Percentiles rank a stretch among this genome's conserved stretches.
phyloP scores from a whole-genome alignment of 805 yeast genomes.

The Tetrapisispora phaffii region DNA sequence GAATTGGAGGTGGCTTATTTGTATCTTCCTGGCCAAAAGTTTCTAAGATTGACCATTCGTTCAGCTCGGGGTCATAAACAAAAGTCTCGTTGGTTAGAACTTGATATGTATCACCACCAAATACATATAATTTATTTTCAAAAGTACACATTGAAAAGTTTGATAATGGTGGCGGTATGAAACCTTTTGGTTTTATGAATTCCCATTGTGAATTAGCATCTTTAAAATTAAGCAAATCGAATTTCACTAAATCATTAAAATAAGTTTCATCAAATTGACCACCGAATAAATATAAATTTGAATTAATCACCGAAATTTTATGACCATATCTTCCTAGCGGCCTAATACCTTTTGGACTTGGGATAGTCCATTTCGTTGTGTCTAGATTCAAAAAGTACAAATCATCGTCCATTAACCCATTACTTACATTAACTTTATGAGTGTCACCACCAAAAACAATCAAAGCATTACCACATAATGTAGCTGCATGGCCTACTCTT shows the following conservation, averaged over 20 bases:
- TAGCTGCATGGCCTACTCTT: constrained; percentile 90
- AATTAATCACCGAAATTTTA: constrained; percentile 66
- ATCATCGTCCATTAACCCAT: constrained; percentile 78
- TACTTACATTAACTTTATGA: constrained; percentile 54
- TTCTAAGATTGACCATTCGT: constrained; percentile 60
- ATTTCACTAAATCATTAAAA: constrained; percentile 75
- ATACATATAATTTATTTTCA: constrained; percentile 70
- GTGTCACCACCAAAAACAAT: constrained; percentile 97
- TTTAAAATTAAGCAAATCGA: constrained; percentile 79
- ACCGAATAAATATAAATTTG: constrained; percentile 77
- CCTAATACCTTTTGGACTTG: constrained; percentile 60
- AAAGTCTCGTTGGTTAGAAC: constrained; percentile 67
- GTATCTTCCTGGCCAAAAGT: constrained; percentile 33
- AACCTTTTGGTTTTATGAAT: constrained; percentile 43
- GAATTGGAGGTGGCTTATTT: constrained; percentile 65
- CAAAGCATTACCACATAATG: constrained; percentile 87
- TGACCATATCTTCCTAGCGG: constrained; percentile 96
- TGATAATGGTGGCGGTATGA: constrained; percentile 63
- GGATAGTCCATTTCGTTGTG: constrained; percentile 68
- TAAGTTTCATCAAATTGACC: constrained; percentile 83
- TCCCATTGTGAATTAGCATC: constrained; percentile 81
- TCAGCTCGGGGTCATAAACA: constrained; percentile 61
- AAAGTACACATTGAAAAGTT: constrained; percentile 82
- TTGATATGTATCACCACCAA: constrained; percentile 83
- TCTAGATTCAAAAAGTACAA: constrained; percentile 77